These are phyloP conservation scores for Osmanthus fragrans DNA, from an alignment of 257 asterid genomes.

Conservation along the genomic window DNA sequence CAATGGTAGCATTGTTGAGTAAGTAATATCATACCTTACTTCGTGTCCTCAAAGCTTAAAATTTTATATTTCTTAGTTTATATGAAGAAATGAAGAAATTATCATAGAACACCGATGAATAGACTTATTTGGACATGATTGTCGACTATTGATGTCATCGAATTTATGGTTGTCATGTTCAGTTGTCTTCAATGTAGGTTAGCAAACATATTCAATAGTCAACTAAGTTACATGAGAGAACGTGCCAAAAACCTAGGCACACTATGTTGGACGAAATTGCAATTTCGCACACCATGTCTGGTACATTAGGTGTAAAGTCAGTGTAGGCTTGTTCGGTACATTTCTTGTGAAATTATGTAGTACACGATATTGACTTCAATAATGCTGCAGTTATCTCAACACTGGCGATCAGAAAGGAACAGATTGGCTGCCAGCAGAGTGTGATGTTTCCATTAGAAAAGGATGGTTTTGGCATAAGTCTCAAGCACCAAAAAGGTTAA, in stretches of 20 bases:
- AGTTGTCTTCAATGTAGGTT: background rate
- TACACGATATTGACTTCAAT: background rate
- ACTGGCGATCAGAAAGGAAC: constrained; percentile 81
- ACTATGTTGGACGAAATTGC: too few relatives aligned
- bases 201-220: background rate
- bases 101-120: background rate
- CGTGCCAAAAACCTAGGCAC: background rate
- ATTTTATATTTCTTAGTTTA: too few relatives aligned
- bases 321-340: background rate
- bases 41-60: background rate
- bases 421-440: constrained; percentile 90
- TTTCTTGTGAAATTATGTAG: constrained; percentile 1
- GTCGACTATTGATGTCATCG: background rate
- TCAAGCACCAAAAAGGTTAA: constrained; percentile 61
- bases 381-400: constrained; percentile 65
- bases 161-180: background rate
- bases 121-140: background rate
- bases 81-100: too few relatives aligned
- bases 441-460: constrained; percentile 79
- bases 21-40: constrained; percentile 19
- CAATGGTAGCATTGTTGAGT: constrained; percentile 51
- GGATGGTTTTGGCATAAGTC: constrained; percentile 98
- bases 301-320: background rate
- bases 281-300: too few relatives aligned
- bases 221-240: background rate